Evolutionary conservation across 805 yeast genomes (phyloP).

Genomic region (Sugiyamaella chiloensis): DNA sequence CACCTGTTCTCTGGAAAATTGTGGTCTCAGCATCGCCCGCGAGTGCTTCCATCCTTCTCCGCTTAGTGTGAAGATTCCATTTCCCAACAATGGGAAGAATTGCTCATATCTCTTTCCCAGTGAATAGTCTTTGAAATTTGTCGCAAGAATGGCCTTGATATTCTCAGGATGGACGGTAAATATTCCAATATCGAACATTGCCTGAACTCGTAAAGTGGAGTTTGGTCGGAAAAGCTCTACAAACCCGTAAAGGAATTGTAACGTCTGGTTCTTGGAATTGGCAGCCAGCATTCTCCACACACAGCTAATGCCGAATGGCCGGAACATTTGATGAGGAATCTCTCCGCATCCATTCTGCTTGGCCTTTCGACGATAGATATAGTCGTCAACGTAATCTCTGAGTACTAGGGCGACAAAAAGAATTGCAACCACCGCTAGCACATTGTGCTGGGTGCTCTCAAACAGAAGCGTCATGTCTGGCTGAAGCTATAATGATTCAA

Average conservation of each 20-base stretch:
- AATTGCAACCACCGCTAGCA: too few species aligned
- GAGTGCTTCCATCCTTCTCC: constrained; percentile 39
- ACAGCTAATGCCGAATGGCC: constrained; percentile 8
- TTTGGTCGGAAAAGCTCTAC: too few species aligned
- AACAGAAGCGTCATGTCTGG: too few species aligned
- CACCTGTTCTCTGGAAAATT: constrained; percentile 35
- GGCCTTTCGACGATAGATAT: neutral
- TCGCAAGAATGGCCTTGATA: constrained; percentile 34
- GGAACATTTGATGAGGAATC: neutral
- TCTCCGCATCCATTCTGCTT: constrained; percentile 3
- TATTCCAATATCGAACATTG: constrained; percentile 9
- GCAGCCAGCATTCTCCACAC: neutral
- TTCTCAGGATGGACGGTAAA: constrained; percentile 34
- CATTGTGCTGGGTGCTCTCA: too few species aligned
- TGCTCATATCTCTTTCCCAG: constrained; percentile 30
- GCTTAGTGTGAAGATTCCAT: constrained; percentile 37
- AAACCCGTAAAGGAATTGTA: too few species aligned
- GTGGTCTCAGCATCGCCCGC: constrained; percentile 37
- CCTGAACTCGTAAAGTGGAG: neutral
- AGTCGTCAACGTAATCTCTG: constrained; percentile 1
- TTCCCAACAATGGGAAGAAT: constrained; percentile 33
- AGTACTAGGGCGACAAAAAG: neutral
- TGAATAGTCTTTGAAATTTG: constrained; percentile 33
- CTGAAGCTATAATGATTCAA: too few species aligned
- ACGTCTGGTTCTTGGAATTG: constrained; percentile 3